Evolutionary conservation across 306 rosid species (phyloP).

Genomic region (Hippophae gyantsensis): DNA sequence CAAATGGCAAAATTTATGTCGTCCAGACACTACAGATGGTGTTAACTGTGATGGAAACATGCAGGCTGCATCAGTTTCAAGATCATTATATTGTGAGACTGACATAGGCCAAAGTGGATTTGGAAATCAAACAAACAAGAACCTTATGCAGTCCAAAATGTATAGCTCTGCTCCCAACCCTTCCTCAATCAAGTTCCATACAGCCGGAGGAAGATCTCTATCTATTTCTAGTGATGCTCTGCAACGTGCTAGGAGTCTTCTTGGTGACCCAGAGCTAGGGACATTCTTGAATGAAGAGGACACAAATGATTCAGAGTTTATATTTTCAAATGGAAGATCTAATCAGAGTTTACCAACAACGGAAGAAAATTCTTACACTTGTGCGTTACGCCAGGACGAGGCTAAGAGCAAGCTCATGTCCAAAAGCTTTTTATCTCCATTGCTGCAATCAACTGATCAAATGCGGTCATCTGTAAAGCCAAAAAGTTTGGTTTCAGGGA

Average conservation of each 20-base stretch:
- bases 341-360: constrained; percentile 9
- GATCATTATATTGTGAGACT: constrained; percentile 12
- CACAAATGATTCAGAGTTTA: constrained; percentile 16
- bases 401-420: constrained; percentile 17
- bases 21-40: constrained; percentile 14
- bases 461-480: constrained; percentile 29
- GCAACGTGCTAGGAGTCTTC: constrained; percentile 75
- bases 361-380: constrained; percentile 26
- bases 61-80: constrained; percentile 16
- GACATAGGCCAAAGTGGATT: constrained; percentile 16
- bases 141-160: constrained; percentile 16
- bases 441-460: constrained; percentile 26
- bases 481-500: constrained; percentile 31
- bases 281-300: constrained; percentile 44
- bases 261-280: constrained; percentile 79
- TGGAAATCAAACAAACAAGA: constrained; percentile 22
- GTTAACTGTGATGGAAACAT: constrained; percentile 10
- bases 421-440: constrained; percentile 41
- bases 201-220: constrained; percentile 84
- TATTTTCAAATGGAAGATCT: constrained; percentile 23
- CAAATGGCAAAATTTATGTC: constrained; percentile 12
- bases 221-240: constrained; percentile 70
- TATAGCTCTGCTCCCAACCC: constrained; percentile 23
- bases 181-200: constrained; percentile 56
- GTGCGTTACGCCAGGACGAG: constrained; percentile 19